Evolutionary conservation across 2,329 filamentous ascomycete species (phyloP), one percentile per base, ranked within the genome.

Genomic region (Dothistroma pini): DNA sequence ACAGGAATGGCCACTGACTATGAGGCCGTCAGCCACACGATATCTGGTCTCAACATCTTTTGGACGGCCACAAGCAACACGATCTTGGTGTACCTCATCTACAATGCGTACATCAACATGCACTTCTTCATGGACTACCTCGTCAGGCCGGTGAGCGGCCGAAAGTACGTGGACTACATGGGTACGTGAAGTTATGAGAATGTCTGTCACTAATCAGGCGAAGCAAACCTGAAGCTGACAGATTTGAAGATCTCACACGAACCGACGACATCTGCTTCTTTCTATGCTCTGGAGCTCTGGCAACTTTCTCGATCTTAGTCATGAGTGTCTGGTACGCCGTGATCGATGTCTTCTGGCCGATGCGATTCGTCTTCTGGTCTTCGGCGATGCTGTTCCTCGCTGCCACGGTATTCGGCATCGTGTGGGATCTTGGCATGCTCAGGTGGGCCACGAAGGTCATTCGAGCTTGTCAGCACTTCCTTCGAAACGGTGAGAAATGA

Each of bases 91-190:
- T 53, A 21, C 25, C 51, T 53, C 11, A 16, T 53, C 25, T 53
- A 53, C 31, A 11, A 35, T 11, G 51, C 51, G 10, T 32, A 21
- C 22, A 35, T 32, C 8, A 32, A 35, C 51, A 53, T 53, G 51
- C 51, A 53, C 51, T 53, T 53, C 51, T 53, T 53, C 31, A 35
- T 53, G 51, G 51, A 53, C 51, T 53, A 53, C 14, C n/a, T 53
- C 8, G 9, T 53, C n/a, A 21, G 51, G n/a, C 51, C 51, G 19
- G 51, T 53, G 3, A 53, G 51, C 31, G 19, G 25, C n/a, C 51
- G 51, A 2, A 31, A 53, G 12, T 53, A 53, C n/a, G 51, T 53
- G 16, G 31, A 31, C 2, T 53, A 53, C n/a, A 53, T 53, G 51
- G 35, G 35, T 38, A 38, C 8, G 11, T 16, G 16, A 16, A 38